Evolutionary conservation across 2,329 filamentous ascomycete species (phyloP).

Genomic region (Zymoseptoria pseudotritici): DNA sequence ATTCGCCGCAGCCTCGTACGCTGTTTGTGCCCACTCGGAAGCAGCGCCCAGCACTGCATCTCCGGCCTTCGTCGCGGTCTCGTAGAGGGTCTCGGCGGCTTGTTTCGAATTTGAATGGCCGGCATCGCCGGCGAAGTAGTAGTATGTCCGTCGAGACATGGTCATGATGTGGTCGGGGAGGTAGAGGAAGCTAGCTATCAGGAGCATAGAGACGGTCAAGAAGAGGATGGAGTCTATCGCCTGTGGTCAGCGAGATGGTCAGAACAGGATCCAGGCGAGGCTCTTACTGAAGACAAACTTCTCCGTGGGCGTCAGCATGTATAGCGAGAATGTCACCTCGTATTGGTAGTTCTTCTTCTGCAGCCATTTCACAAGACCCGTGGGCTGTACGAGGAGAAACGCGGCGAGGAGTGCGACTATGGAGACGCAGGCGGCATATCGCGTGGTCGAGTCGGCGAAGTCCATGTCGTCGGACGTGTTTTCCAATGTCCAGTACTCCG

Average conservation of each 20-base stretch:
- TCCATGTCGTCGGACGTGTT: constrained; percentile 5
- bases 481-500: background rate
- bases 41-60: constrained; percentile 16
- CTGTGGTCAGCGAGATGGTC: background rate
- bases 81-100: constrained; percentile 14
- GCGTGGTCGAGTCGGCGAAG: constrained; percentile 14
- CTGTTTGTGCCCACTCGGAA: constrained; percentile 18
- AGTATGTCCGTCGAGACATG: constrained; percentile 79
- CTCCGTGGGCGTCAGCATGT: constrained; percentile 95
- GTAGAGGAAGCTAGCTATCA: constrained; percentile 83
- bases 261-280: background rate
- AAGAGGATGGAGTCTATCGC: constrained; percentile 77
- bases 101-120: constrained; percentile 8
- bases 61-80: constrained; percentile 13
- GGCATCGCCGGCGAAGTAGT: constrained; percentile 80
- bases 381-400: constrained; percentile 40
- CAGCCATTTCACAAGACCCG: constrained; percentile 68
- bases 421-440: constrained; percentile 53
- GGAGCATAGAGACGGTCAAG: constrained; percentile 76
- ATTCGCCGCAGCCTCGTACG: constrained; percentile 18
- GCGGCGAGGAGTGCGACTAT: constrained; percentile 42
- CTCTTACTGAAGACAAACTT: constrained; percentile 92
- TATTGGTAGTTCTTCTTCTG: constrained; percentile 96
- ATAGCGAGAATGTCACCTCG: constrained; percentile 91
- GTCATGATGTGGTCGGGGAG: constrained; percentile 83